Evolutionary conservation across 2,329 filamentous ascomycete species (phyloP).

Genomic region (Karstenula rhodostoma): DNA sequence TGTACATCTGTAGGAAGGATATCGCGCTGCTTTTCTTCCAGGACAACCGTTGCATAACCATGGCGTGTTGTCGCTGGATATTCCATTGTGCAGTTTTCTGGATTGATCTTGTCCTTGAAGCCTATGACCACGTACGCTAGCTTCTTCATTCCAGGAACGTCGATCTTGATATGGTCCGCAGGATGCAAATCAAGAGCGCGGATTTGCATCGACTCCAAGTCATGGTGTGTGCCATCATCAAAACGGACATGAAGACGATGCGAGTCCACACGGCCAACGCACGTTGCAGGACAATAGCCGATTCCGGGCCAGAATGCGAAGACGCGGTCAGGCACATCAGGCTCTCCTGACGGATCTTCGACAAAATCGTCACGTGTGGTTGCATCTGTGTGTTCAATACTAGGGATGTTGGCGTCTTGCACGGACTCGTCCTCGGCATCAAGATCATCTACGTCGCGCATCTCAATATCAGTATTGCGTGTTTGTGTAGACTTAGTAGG

Average conservation of each 20-base stretch:
- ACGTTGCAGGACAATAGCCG: conserved; percentile 68
- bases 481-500: conserved; percentile 17
- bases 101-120: conserved; percentile 50
- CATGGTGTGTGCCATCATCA: conserved; percentile 56
- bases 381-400: conserved; percentile 14
- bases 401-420: conserved; percentile 22
- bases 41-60: conserved; percentile 51
- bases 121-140: conserved; percentile 54
- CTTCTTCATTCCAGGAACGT: conserved; percentile 54
- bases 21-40: conserved; percentile 52
- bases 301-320: conserved; percentile 66
- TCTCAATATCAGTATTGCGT: conserved; percentile 26
- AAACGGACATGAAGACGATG: conserved; percentile 57
- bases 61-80: conserved; percentile 51
- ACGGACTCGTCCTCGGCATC: conserved; percentile 29
- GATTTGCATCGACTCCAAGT: conserved; percentile 51
- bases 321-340: conserved; percentile 61
- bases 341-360: conserved; percentile 28
- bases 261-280: conserved; percentile 55
- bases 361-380: conserved; percentile 20
- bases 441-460: conserved; percentile 26
- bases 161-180: conserved; percentile 59
- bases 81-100: conserved; percentile 31
- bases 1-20: conserved; percentile 40
- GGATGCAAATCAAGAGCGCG: conserved; percentile 53